Evolutionary conservation across 768 basidiomycete genomes (phyloP), one percentile per base, ranked within the genome.

Genomic region (Tephrocybe sp.): DNA sequence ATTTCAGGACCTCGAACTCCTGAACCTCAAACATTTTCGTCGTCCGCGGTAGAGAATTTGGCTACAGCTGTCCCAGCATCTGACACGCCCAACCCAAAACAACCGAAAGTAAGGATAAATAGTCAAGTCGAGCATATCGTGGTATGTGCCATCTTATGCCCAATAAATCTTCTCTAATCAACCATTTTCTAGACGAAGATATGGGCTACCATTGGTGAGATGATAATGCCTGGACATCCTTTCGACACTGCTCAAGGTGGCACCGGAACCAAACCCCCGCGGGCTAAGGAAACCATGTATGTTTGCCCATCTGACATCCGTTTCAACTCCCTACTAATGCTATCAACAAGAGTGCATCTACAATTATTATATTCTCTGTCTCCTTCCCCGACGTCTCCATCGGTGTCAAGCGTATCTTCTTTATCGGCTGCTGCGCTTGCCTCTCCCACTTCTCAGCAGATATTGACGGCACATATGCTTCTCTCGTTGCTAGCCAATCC

Each of bases 391-490:
- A 62, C 67, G 9, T 86, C 87, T 6, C 85, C 87, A 3, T 72
- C 78, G 11, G 70, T 77, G 0, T 81, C 84, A 8, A 75, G 70
- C 44, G 63, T 78, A 24, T 83, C 84, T 5, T 78, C 73, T 9
- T 53, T 65, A 9, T 64, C 71, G 9, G 56, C 66, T n/a, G 53
- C 59, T 11, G 47, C 48, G 5, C 54, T 64, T 5, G 51, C 59
- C n/a, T 64, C 66, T 9, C 79, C 80, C 1, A 83, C 83, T 5
- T 66, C 77, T 22, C 87, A 89, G 57, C 87, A 89, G 58, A 77
- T 90, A 11, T 72, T 87, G 52, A 89, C 79, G 2, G 87, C 87
- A 3, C 75, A 82, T 58, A 69, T 92, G 37, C 73, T 91, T 11
- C 71, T 83, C 38, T 67, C 76, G 16, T 71, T 92, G 13, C 69